Evolutionary conservation across 495 filamentous ascomycete genomes (phyloP), one percentile per base, ranked within the genome.

Genomic region (Cetradonia linearis): DNA sequence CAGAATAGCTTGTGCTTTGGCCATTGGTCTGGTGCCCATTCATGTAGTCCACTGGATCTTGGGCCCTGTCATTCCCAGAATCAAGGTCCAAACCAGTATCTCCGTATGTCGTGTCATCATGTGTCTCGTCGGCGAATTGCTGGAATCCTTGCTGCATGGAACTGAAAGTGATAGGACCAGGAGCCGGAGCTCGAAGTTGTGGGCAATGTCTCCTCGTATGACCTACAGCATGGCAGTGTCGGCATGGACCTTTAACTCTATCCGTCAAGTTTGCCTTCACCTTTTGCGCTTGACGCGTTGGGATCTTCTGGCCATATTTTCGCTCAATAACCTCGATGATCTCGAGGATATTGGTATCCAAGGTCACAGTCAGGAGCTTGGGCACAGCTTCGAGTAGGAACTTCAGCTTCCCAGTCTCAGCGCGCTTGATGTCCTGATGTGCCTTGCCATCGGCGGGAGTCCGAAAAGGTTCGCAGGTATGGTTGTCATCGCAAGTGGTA

Each of bases 401-500:
- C 48, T 68, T 68, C 46, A 68, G 44, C 53, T 64, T 66, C 42
- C 64, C 65, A 28, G 66, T 65, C 44, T 68, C 66, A 14, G 66
- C 60, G 9, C 66, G 57, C 58, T 66, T 66, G 57, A 68, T 68
- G n/a, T 62, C 59, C 44, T 68, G 66, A 62, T 65, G 63, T 28
- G 62, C 34, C 30, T 50, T 56, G 3, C 48, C 58, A 8, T 66
- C 55, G 13, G 53, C 33, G 42, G 61, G 44, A 3, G 40, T 30
- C 20, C 59, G 59, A 44, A 63, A 60, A 14, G 65, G 59, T 16
- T 60, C 55, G 56, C 72, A 74, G 16, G 65, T 73, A 68, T 74
- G 72, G 25, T 66, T 60, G 37, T 71, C 67, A 57, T 68, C 67
- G 56, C 71, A 62, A n/a, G 71, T 72, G 34, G 72, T 73, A 20